These are phyloP conservation scores for Solanum aculeatissimum DNA, from an alignment of 305 asterid genomes.

Conservation along the genomic window DNA sequence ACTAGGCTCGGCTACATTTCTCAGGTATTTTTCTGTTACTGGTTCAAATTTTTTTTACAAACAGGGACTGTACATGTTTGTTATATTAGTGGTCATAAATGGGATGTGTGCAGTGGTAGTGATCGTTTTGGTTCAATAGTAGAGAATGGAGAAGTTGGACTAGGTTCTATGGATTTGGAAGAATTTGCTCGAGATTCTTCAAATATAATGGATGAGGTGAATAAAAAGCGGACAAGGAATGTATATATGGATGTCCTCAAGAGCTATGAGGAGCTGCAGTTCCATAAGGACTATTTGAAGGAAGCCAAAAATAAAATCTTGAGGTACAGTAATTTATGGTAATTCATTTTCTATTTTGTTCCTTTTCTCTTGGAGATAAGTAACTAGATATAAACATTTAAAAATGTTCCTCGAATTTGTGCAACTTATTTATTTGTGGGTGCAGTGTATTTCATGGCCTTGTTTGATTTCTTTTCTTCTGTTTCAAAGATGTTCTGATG, in stretches of 20 bases:
- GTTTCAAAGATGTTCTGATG: background rate
- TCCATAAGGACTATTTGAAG: constrained; percentile 23
- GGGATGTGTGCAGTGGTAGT: constrained; percentile 19
- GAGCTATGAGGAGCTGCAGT: constrained; percentile 32
- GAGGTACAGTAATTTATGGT: constrained; percentile 26
- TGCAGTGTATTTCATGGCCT: background rate
- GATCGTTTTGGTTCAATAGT: constrained; percentile 4
- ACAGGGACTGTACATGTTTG: background rate
- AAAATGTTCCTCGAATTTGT: background rate
- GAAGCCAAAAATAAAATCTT: constrained; percentile 32
- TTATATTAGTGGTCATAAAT: background rate
- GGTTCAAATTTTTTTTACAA: background rate
- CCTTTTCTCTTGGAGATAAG: background rate
- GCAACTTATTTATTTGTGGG: background rate
- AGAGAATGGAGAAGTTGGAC: constrained; percentile 6
- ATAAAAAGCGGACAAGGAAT: constrained; percentile 28
- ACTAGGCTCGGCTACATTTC: background rate
- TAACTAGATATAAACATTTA: background rate
- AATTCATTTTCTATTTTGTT: background rate
- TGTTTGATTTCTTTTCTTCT: background rate
- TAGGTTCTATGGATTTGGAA: constrained; percentile 3
- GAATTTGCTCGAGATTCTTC: constrained; percentile 12
- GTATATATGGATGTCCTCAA: constrained; percentile 30
- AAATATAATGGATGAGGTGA: constrained; percentile 8
- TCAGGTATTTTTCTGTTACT: constrained; percentile 16